phyloP scores from a whole-genome alignment of 1,284 basidiomycete species.

The Boletus sp. region DNA sequence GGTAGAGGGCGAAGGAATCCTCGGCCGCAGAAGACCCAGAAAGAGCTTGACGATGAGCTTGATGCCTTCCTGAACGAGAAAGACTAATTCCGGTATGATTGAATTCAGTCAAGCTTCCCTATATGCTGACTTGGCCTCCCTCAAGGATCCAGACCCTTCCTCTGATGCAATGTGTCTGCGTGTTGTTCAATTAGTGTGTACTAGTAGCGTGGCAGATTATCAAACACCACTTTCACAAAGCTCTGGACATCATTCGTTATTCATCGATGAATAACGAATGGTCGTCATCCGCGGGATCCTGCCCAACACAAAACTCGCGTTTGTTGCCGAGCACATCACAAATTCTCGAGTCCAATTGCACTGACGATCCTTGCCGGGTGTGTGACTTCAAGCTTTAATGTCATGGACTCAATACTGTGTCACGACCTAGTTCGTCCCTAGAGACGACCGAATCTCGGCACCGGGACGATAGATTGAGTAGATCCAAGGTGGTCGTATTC shows the following conservation, averaged over 20 bases:
- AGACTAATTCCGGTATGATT: slow-evolving; percentile 22
- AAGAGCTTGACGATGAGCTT: slow-evolving; percentile 73
- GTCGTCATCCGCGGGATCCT: background rate
- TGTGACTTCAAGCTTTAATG: background rate
- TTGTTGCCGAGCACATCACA: background rate
- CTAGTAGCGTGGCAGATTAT: slow-evolving; percentile 2
- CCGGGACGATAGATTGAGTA: too few species aligned
- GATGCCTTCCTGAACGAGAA: slow-evolving; percentile 65
- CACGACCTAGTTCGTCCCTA: too few species aligned
- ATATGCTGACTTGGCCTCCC: slow-evolving; percentile 9
- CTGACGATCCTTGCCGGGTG: background rate
- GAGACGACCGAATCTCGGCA: too few species aligned
- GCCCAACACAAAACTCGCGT: too few species aligned
- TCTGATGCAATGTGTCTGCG: background rate
- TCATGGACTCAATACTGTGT: too few species aligned
- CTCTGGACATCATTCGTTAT: background rate
- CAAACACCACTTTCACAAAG: slow-evolving; percentile 15
- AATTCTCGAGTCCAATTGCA: background rate
- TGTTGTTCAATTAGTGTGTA: slow-evolving; percentile 7
- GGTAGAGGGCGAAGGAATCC: slow-evolving; percentile 32
- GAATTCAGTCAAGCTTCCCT: background rate
- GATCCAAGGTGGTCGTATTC: too few species aligned
- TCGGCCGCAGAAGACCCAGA: slow-evolving; percentile 54
- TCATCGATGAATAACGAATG: background rate
- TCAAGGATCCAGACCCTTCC: background rate